phyloP scores from a whole-genome alignment of 495 filamentous ascomycete genomes.

The Cladorrhinum samala region DNA sequence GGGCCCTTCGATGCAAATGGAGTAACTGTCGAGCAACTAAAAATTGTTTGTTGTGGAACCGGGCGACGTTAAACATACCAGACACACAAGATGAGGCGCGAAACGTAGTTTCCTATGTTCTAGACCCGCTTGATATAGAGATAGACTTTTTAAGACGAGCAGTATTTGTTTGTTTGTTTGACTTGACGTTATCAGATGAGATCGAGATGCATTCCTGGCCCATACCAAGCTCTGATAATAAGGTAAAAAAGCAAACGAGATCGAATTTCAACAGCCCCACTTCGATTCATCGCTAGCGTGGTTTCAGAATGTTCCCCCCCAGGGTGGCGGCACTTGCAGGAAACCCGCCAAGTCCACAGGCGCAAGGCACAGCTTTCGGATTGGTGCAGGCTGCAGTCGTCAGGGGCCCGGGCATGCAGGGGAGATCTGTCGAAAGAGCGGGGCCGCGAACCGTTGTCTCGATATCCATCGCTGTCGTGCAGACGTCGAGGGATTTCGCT shows the following conservation, averaged over 20 bases:
- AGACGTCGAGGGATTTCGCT: too few species aligned
- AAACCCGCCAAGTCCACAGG: constrained; percentile 1
- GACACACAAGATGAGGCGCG: too few species aligned
- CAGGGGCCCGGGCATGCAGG: constrained; percentile 5
- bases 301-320: constrained; percentile 2
- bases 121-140: too few species aligned
- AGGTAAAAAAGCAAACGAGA: too few species aligned
- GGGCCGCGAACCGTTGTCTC: neutral
- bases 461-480: too few species aligned
- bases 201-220: neutral
- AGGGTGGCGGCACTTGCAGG: constrained; percentile 1
- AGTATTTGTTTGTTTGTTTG: neutral
- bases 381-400: neutral
- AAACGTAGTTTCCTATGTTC: too few species aligned
- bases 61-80: too few species aligned
- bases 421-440: neutral
- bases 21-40: too few species aligned
- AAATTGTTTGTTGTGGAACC: too few species aligned
- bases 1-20: too few species aligned
- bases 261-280: neutral
- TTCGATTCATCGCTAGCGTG: constrained; percentile 1
- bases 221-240: too few species aligned
- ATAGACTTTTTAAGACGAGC: neutral
- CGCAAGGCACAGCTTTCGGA: neutral
- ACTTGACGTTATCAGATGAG: neutral